Base-by-base conservation (phyloP, 192 early-diverging fungal genomes). In the Backusella psychrophila region DNA sequence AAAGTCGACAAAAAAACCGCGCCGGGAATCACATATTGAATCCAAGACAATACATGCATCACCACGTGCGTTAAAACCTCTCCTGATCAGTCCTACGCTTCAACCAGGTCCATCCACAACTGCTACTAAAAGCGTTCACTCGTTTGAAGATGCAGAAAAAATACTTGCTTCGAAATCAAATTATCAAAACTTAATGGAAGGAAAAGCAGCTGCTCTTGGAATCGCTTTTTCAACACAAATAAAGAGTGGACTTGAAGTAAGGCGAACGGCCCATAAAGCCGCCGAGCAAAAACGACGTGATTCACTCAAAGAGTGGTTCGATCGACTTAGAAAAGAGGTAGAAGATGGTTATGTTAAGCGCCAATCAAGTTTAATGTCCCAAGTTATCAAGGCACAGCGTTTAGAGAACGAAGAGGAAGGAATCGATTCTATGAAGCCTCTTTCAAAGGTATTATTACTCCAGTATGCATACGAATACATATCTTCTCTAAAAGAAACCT, bases 231-330 rank as follows among this genome's bases (percentile, higher is more conserved):
- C 89, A 66, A 81, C 86, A 19, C 91, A 96, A 73, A 87, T 96
- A 35, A 89, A 93, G 39, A 88, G 89, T 6, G 93, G 93, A 0
- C 82, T 97, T 59, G 95, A 97, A 80, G 82, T 89, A 0, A 91
- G 95, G 11, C 91, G 92, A n/a, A 94, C 92, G 14, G 92, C 90
- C 17, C 98, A 99, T 84, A 97, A 98, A 82, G 92, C 95, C 53
- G 96, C 96, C 3, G 98, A 99, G 81, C 98, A 99, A 81, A 95
- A 94, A 80, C 93, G 98, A 12, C 88, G 98, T 8, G 98, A 99
- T 77, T 93, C 93, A 35, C 89, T 99, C 5, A 98, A 98, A 73
- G 81, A 91, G 53, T 94, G 93, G 67, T 99, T 99, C 79, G 95
- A 98, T 42, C 85, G 91, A 9, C 82, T 99, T 9, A 84, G 89